Conservation (phyloP, 495 filamentous ascomycete species). For the Ramalina peruviana region DNA sequence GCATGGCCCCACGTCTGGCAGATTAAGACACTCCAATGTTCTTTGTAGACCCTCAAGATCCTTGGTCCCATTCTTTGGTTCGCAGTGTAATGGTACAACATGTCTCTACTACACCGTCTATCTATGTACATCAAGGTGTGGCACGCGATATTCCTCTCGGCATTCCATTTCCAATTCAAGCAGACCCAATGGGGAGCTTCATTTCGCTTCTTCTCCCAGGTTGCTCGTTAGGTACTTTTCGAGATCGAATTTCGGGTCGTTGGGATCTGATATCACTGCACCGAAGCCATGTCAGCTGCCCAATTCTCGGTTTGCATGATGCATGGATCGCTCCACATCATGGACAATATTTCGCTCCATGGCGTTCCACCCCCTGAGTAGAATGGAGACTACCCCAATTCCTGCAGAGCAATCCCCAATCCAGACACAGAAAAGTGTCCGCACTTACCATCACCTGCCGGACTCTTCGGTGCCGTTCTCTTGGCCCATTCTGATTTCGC, state of each 20-base stretch:
- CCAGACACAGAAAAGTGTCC: not conserved
- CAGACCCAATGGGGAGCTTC: not conserved
- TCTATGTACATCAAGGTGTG: not conserved
- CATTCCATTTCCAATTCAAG: not conserved
- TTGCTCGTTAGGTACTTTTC: slow-evolving; percentile 66
- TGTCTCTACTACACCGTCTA: not conserved
- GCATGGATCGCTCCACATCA: too few species aligned
- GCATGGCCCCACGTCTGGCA: too few species aligned
- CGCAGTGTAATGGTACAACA: too few species aligned
- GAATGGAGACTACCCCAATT: not conserved
- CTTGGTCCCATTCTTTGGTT: too few species aligned
- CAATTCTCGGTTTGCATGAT: too few species aligned
- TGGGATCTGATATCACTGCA: slow-evolving; percentile 70
- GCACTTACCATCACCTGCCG: slow-evolving; percentile 45
- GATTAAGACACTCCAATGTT: not conserved
- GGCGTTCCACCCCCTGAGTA: too few species aligned
- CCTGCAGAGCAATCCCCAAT: not conserved
- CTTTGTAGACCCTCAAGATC: not conserved
- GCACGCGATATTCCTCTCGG: not conserved
- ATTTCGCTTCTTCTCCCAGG: slow-evolving; percentile 37
- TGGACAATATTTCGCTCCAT: too few species aligned
- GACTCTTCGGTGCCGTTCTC: slow-evolving; percentile 46
- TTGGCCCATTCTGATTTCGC: slow-evolving; percentile 83
- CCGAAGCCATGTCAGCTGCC: slow-evolving; percentile 13
- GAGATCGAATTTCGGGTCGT: slow-evolving; percentile 77